Evolutionary conservation across 1,284 basidiomycete species (phyloP), one percentile per base, ranked within the genome.

Genomic region (Marasmius fiardii): DNA sequence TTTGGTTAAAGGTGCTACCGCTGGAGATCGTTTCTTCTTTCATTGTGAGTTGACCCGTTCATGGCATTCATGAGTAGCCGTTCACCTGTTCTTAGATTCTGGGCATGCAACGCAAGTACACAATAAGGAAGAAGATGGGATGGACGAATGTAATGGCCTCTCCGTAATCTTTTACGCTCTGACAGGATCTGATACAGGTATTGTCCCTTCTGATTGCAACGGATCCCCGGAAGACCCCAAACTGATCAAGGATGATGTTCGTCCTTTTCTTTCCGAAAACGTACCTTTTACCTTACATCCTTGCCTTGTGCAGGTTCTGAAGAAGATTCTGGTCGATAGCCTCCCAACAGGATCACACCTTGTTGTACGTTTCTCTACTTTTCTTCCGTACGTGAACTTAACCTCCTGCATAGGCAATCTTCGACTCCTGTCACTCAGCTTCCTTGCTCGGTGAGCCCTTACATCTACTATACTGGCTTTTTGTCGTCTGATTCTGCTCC

Each of bases 391-490:
- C 18, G 14, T n/a, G 24, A 3, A 4, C 47, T 18, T 35, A 16
- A 57, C 43, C 37, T 21, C 31, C 3, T 31, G 24, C 23, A 3
- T 24, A 74, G 70, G 76, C 78, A 4, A 68, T 81, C 31, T 74
- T 80, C 52, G 78, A 80, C 61, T 75, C 76, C 0, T 79, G 77
- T 56, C 76, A 79, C 56, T 78, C 77, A 1, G 77, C 73, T 0
- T 77, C 77, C 0, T 55, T 80, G 28, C 66, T 80, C 3, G 75
- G 74, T 71, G 50, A n/a, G 61, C 52, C 4, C 33, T 43, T 16
- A 31, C 28, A 16, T 16, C 26, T 16, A 24, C 20, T n/a, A 16
- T 18, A 24, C 41, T n/a, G 35, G 4, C 26, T 34, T 11, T 49
- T 14, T 37, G 16, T 48, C 10, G 14, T 55, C 26, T 51, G 33